These are phyloP conservation scores for Amphicarpaea edgeworthii DNA, from an alignment of 306 rosid genomes.

Conservation along the genomic window DNA sequence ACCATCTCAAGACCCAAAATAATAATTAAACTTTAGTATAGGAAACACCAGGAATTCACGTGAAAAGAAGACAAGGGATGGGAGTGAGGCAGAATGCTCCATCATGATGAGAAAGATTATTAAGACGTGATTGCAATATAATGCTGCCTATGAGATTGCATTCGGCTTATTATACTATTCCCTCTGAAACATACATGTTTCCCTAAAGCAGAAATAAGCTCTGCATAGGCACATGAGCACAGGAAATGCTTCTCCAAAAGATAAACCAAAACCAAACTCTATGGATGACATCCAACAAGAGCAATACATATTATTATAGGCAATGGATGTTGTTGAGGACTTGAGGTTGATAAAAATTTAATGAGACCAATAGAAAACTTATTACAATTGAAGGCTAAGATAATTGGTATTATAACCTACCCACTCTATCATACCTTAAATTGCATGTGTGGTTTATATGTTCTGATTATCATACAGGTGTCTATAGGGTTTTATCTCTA, in stretches of 20 bases:
- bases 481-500: background rate
- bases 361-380: background rate
- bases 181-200: background rate
- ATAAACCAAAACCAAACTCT: slow-evolving; percentile 13
- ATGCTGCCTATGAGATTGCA: background rate
- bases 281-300: slow-evolving; percentile 6
- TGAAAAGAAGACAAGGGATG: background rate
- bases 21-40: background rate
- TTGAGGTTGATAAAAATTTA: background rate
- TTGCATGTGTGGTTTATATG: background rate
- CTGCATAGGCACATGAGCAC: background rate
- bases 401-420: background rate
- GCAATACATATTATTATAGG: background rate
- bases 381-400: background rate
- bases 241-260: background rate
- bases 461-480: background rate
- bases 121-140: background rate
- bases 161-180: background rate
- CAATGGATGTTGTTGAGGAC: background rate
- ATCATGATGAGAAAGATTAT: background rate
- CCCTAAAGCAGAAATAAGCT: slow-evolving; percentile 3
- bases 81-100: background rate
- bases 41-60: background rate
- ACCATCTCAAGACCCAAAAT: background rate
- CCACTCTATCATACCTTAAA: background rate